Evolutionary conservation across 805 yeast genomes (phyloP).

Genomic region (Cyberlindnera saturnus): DNA sequence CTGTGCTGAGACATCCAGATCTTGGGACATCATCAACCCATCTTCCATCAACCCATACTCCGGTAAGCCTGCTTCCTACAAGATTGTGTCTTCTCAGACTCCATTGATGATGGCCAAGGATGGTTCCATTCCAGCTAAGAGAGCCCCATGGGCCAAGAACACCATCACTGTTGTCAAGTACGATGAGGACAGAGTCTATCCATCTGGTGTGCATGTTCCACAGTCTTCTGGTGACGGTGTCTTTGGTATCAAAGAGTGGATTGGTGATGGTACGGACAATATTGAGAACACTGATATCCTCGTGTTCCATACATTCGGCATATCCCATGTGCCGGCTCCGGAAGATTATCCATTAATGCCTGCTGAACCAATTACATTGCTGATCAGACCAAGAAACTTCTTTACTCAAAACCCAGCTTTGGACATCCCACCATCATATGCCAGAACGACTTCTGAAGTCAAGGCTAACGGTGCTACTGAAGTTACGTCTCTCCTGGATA

Average conservation of each 20-base stretch:
- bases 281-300: constrained; percentile 67
- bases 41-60: constrained; percentile 59
- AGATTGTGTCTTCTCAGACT: constrained; percentile 69
- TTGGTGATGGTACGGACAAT: constrained; percentile 51
- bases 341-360: constrained; percentile 91
- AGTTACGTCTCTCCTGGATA: constrained; percentile 38
- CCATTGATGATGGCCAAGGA: constrained; percentile 69
- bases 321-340: constrained; percentile 83
- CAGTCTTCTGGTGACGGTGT: constrained; percentile 69
- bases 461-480: constrained; percentile 31
- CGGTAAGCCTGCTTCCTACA: constrained; percentile 70
- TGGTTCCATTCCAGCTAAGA: constrained; percentile 68
- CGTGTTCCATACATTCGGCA: constrained; percentile 77
- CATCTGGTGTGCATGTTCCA: constrained; percentile 75
- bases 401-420: constrained; percentile 73
- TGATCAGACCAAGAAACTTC: constrained; percentile 75
- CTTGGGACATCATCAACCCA: constrained; percentile 78
- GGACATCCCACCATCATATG: constrained; percentile 64
- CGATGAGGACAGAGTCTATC: constrained; percentile 66
- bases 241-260: constrained; percentile 63
- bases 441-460: constrained; percentile 39
- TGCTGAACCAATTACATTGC: constrained; percentile 69
- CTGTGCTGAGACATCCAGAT: constrained; percentile 57
- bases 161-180: constrained; percentile 67
- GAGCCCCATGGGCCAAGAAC: constrained; percentile 78